These are phyloP conservation scores for Phytophthora agathidicida DNA, from an alignment of 352 stramenopile genomes.

Conservation along the genomic window DNA sequence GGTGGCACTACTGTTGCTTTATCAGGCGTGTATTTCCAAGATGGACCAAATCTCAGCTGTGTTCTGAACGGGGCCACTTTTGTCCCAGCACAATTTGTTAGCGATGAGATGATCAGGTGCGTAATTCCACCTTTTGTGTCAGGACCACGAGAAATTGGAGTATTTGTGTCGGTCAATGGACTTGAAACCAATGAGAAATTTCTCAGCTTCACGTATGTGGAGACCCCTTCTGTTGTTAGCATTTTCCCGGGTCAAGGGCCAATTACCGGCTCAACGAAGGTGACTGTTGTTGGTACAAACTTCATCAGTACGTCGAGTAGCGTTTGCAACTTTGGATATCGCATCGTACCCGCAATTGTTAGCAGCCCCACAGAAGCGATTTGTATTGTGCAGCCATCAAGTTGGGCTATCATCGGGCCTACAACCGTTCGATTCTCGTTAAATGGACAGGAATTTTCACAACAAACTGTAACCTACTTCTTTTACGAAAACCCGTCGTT, in stretches of 20 bases:
- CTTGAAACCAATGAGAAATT: slow-evolving; percentile 33
- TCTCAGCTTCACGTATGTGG: slow-evolving; percentile 36
- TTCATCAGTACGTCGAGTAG: slow-evolving; percentile 34
- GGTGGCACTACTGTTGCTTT: slow-evolving; percentile 44
- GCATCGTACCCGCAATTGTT: slow-evolving; percentile 36
- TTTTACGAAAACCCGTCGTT: slow-evolving; percentile 35
- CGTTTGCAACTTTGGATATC: slow-evolving; percentile 36
- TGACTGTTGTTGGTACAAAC: slow-evolving; percentile 34
- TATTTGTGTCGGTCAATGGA: slow-evolving; percentile 45
- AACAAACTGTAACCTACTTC: slow-evolving; percentile 28
- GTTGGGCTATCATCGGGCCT: slow-evolving; percentile 14
- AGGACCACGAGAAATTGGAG: slow-evolving; percentile 10
- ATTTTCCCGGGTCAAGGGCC: slow-evolving; percentile 39
- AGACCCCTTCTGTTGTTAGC: slow-evolving; percentile 28
- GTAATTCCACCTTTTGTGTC: slow-evolving; percentile 24
- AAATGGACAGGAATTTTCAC: slow-evolving; percentile 42
- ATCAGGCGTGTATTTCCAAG: slow-evolving; percentile 37
- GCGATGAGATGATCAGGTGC: slow-evolving; percentile 35
- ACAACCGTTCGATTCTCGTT: slow-evolving; percentile 36
- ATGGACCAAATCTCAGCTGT: slow-evolving; percentile 35
- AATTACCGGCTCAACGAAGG: slow-evolving; percentile 28
- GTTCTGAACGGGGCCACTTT: slow-evolving; percentile 34
- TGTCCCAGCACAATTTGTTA: slow-evolving; percentile 33
- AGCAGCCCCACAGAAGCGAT: slow-evolving; percentile 34
- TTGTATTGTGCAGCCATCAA: slow-evolving; percentile 36